Evolutionary conservation across 257 asterid species (phyloP).

Genomic region (Mitragyna speciosa): DNA sequence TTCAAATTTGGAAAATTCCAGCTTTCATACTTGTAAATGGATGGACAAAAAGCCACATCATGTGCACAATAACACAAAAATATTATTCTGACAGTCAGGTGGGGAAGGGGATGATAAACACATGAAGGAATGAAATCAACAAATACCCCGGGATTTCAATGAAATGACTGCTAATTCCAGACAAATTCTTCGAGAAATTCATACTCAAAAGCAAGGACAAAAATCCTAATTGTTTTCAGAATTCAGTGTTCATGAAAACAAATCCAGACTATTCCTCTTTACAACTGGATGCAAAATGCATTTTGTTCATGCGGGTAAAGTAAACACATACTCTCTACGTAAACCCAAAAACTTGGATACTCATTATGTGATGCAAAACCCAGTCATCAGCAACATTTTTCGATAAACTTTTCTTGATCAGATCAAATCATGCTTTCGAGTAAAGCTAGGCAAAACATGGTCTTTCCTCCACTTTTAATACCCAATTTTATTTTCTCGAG

Average conservation of each 20-base stretch:
- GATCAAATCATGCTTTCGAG: slow-evolving; percentile 12
- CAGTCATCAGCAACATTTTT: background rate
- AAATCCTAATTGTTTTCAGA: background rate
- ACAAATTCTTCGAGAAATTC: background rate
- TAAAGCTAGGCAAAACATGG: slow-evolving; percentile 6
- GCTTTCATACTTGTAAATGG: no score
- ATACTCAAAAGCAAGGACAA: background rate
- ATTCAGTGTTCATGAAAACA: background rate
- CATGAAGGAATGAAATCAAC: background rate
- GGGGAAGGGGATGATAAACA: background rate
- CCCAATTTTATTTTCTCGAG: background rate
- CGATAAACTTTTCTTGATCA: background rate
- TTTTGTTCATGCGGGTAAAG: slow-evolving; percentile 5
- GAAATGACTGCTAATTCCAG: background rate
- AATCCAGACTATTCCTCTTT: background rate
- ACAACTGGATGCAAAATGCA: background rate
- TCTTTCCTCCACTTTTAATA: slow-evolving; percentile 1
- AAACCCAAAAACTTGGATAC: slow-evolving; percentile 1
- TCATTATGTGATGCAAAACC: slow-evolving; percentile 6
- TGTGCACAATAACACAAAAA: no score
- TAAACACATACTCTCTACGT: background rate
- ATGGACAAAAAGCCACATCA: no score
- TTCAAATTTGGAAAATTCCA: background rate
- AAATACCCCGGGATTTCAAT: background rate
- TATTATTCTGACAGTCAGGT: background rate